Base-by-base conservation (phyloP, 2,329 filamentous ascomycete species). In the Chaetomium olivaceum region DNA sequence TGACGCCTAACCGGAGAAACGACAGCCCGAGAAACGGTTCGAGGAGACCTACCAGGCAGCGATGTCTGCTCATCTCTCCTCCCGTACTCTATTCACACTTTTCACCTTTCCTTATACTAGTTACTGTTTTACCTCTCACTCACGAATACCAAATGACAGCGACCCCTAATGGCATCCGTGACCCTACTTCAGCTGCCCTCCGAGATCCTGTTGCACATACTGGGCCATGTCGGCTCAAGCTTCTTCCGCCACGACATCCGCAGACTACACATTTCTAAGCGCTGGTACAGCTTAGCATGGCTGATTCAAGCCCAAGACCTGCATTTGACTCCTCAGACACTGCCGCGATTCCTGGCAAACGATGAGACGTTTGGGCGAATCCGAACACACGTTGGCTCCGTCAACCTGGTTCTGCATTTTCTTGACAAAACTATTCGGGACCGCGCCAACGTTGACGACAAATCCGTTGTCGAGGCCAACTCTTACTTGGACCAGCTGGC, bases 171-270 rank as follows among this genome's bases (percentile, higher is more conserved):
- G 19, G n/a, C 46, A 48, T 3, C 46, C n/a, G 51, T 59, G 43
- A 11, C 19, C 12, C 50, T 61, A 16, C n/a, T 61, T 11, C 25
- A 23, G 12, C 33, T 62, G 14, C 61, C 61, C 4, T 21, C 43
- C 0, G 64, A 66, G 55, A 21, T 66, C 25, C 16, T 60, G 31
- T 29, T 59, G 25, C 29, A 29, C 48, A 63, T 66, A n/a, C 36
- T 66, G 0, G 16, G 12, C 48, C 14, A 36, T 46, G 16, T 66
- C 6, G 60, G 60, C 25, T 3, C 59, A 6, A 23, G 48, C 14
- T 66, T 63, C 50, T 66, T 66, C 33, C 12, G 2, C 55, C n/a
- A 59, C 19, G 48, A 66, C 33, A 5, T 25, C 27, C 21, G 33
- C 27, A 56, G 48, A 23, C 48, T 66, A 11, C 39, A 36, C n/a